Evolutionary conservation across 2,329 filamentous ascomycete species (phyloP), one percentile per base, ranked within the genome.

Genomic region (Alternaria conjuncta): DNA sequence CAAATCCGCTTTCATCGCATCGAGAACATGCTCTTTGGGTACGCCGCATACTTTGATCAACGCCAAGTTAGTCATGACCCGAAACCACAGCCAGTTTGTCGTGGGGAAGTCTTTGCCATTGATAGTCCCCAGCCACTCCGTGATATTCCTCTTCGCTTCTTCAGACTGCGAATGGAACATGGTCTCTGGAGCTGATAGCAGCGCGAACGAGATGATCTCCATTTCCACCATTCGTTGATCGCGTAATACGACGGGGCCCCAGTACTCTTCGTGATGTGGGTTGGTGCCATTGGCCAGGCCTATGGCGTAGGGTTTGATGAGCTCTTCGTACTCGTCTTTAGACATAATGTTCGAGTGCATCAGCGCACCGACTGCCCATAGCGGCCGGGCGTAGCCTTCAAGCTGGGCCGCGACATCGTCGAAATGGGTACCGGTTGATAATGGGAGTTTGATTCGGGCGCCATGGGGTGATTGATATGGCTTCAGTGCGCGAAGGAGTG

Each of bases 161-260:
- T 70, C 56, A 1, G 60, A 72, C 6, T 83, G 67, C 0, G 70
- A 66, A 10, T 74, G 65, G 6, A 75, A 75, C 63, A 84, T 81
- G 3, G 75, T 68, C 4, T 77, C 68, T 2, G 85, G 84, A 0
- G 83, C 82, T 3, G 77, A 71, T 0, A 87, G 75, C 1, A 87
- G 73, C 0, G 84, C 83, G 67, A 83, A 85, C 0, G 84, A 81
- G 4, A 87, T 79, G 25, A 84, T 83, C 67, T 87, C 85, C 44
- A 84, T 81, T 65, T 87, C 85, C 0, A 87, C 85, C 85, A 87
- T 87, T 2, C 84, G 73, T 66, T 87, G 85, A 53, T 87, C 84
- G 20, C 78, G 78, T 5, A 84, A 70, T 0, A 77, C 73, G 2
- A 86, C 79, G 1, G 77, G 71, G 0, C 84, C 85, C 85, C 85